Evolutionary conservation across 306 rosid species (phyloP).

Genomic region (Carpinus fangiana): DNA sequence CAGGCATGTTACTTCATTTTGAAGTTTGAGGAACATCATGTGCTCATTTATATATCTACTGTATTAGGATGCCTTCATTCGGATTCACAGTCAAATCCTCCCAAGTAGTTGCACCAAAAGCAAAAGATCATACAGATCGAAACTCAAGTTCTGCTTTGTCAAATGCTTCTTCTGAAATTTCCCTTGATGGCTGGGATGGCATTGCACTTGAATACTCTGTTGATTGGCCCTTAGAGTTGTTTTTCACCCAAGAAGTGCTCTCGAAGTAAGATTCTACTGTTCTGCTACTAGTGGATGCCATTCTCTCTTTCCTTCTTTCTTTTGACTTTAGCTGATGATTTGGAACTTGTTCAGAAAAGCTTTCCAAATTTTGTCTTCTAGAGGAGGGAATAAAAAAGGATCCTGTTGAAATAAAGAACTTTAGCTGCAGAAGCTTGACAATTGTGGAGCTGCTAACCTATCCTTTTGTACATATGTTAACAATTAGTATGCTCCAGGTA

Average conservation of each 20-base stretch:
- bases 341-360: not conserved
- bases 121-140: constrained; percentile 51
- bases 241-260: constrained; percentile 92
- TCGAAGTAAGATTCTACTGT: constrained; percentile 67
- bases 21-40: constrained; percentile 22
- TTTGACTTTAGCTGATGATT: constrained; percentile 11
- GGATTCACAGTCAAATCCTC: constrained; percentile 81
- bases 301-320: constrained; percentile 20
- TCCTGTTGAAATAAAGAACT: not conserved
- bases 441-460: constrained; percentile 14
- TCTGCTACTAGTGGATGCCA: constrained; percentile 19
- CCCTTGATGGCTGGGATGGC: constrained; percentile 93
- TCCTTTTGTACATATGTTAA: constrained; percentile 21
- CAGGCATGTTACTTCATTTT: constrained; percentile 13
- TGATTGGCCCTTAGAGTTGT: constrained; percentile 98
- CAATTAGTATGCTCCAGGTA: constrained; percentile 53
- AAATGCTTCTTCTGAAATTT: constrained; percentile 61
- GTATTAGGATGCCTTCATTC: constrained; percentile 82
- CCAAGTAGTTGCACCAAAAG: constrained; percentile 53
- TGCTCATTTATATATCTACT: constrained; percentile 30
- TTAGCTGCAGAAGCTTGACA: constrained; percentile 13
- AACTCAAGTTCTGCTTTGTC: constrained; percentile 49
- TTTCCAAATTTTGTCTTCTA: not conserved
- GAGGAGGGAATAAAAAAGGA: not conserved
- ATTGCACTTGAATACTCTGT: constrained; percentile 89